Evolutionary conservation across 352 stramenopile genomes (phyloP).

Genomic region (Elongisporangium prolatum): DNA sequence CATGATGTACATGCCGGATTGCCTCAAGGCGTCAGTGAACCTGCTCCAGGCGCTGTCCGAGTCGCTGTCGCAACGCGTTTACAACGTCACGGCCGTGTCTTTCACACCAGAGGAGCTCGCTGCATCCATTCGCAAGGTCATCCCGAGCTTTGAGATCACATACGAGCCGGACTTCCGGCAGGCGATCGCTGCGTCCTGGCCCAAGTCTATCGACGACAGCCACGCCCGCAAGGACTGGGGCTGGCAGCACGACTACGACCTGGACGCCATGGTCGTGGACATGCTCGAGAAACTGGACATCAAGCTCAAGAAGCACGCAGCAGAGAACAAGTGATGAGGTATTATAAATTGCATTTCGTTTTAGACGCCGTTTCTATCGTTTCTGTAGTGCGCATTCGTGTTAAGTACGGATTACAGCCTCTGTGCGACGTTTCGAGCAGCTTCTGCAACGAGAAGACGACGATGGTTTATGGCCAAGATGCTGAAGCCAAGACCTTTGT

Average conservation of each 20-base stretch:
- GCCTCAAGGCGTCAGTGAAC: constrained; percentile 79
- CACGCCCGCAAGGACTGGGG: constrained; percentile 81
- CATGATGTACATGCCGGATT: constrained; percentile 96
- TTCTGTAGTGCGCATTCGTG: neutral
- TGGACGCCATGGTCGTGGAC: constrained; percentile 87
- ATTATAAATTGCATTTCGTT: neutral
- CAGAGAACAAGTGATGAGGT: neutral
- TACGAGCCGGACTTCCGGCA: constrained; percentile 90
- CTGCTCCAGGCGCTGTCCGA: constrained; percentile 71
- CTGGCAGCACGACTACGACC: constrained; percentile 87
- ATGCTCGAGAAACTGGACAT: constrained; percentile 85
- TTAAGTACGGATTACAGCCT: neutral
- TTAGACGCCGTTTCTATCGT: neutral
- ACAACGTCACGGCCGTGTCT: constrained; percentile 90
- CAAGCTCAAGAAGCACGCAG: constrained; percentile 52
- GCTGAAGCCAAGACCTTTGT: constrained; percentile 7
- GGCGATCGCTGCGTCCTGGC: constrained; percentile 90
- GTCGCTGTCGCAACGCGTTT: constrained; percentile 79
- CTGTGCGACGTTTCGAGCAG: neutral
- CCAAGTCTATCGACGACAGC: constrained; percentile 79
- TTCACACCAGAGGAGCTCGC: constrained; percentile 87
- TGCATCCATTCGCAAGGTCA: constrained; percentile 79
- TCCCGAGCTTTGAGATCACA: constrained; percentile 84
- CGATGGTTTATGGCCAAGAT: neutral
- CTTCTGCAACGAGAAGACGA: neutral